Conservation (phyloP, 257 asterid species). For the Solanum infundibuliforme region DNA sequence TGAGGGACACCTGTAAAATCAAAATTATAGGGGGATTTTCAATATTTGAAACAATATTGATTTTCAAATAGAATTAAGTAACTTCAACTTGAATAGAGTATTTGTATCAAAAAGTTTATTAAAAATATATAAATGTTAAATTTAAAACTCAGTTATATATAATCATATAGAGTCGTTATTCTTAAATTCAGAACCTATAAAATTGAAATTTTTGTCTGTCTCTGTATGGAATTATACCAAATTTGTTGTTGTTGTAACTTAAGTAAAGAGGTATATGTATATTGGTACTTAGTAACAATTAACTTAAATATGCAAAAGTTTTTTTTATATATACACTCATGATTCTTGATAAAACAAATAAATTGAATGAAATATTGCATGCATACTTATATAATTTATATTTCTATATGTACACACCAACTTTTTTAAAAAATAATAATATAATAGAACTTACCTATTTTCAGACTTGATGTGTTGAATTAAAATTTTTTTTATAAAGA, state of each 20-base stretch:
- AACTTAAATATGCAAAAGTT: neutral
- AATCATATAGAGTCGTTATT: no score
- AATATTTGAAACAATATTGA: neutral
- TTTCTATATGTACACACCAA: neutral
- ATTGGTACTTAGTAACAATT: neutral
- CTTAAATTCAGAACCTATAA: neutral
- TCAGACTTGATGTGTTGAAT: neutral
- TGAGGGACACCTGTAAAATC: neutral
- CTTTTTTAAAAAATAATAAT: neutral
- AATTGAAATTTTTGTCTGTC: fast-evolving
- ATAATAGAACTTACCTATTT: neutral
- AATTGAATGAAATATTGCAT: neutral
- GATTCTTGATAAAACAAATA: neutral
- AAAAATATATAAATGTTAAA: no score
- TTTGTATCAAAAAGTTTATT: no score
- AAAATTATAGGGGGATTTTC: neutral
- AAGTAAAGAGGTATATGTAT: neutral
- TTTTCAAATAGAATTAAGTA: no score
- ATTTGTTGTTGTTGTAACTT: neutral
- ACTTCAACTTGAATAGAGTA: neutral
- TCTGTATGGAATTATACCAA: no score
- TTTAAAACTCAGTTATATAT: no score
- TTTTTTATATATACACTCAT: neutral
- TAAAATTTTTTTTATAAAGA: no score
- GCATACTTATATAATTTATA: neutral